These are phyloP conservation scores for Neospermospora avenae DNA, from an alignment of 2,329 filamentous ascomycete species.

Conservation along the genomic window DNA sequence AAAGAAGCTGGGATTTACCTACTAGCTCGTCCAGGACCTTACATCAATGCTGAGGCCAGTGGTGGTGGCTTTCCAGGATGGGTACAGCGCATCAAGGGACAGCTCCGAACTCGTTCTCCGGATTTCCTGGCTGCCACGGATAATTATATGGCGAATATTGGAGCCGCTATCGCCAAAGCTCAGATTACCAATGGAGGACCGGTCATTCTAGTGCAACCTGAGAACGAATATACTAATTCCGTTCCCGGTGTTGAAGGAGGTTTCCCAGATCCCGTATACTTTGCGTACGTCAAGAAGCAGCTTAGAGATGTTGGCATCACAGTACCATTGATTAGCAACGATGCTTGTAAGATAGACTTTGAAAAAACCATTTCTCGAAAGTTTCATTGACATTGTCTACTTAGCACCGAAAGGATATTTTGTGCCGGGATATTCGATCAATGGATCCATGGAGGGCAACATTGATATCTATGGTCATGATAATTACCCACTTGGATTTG, in stretches of 20 bases:
- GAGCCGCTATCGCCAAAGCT: slow-evolving; percentile 64
- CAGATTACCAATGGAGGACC: slow-evolving; percentile 84
- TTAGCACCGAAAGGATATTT: slow-evolving; percentile 28
- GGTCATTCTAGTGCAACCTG: slow-evolving; percentile 73
- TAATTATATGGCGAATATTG: slow-evolving; percentile 55
- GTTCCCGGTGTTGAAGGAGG: slow-evolving; percentile 42
- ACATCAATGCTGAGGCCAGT: slow-evolving; percentile 74
- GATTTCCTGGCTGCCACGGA: slow-evolving; percentile 65
- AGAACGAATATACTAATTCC: slow-evolving; percentile 71
- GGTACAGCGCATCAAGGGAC: slow-evolving; percentile 65
- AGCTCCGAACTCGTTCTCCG: slow-evolving; percentile 58
- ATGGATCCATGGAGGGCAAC: slow-evolving; percentile 32
- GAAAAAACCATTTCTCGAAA: neutral
- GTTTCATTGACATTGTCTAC: slow-evolving; percentile 8
- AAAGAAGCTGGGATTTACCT: slow-evolving; percentile 72
- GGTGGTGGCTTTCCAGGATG: slow-evolving; percentile 81
- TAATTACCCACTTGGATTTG: slow-evolving; percentile 44
- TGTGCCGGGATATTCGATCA: slow-evolving; percentile 28
- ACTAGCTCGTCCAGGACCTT: slow-evolving; percentile 55
- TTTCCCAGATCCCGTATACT: slow-evolving; percentile 66
- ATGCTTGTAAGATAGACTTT: slow-evolving; percentile 44
- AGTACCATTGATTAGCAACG: slow-evolving; percentile 74
- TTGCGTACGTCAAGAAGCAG: slow-evolving; percentile 68
- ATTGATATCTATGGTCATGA: slow-evolving; percentile 40
- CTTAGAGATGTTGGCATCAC: slow-evolving; percentile 65